These are phyloP conservation scores for Trichophyton equinum DNA, from an alignment of 2,329 filamentous ascomycete species.

Conservation along the genomic window DNA sequence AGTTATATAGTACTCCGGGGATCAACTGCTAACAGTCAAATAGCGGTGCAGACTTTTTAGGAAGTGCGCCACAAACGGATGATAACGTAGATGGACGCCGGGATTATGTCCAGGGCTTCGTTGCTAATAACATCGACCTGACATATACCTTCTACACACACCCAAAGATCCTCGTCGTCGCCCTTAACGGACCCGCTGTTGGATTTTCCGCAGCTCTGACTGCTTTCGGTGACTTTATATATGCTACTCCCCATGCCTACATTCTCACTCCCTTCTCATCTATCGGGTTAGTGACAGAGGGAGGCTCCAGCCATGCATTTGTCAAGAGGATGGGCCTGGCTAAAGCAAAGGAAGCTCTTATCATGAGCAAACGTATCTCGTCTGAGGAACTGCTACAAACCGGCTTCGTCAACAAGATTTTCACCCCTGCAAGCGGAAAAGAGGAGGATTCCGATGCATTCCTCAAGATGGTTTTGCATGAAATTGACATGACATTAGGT, in stretches of 20 bases:
- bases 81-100: conserved; percentile 34
- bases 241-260: conserved; percentile 68
- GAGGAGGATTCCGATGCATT: conserved; percentile 58
- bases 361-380: conserved; percentile 71
- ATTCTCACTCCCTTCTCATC: conserved; percentile 85
- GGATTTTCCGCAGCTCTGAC: conserved; percentile 77
- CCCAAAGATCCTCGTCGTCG: conserved; percentile 82
- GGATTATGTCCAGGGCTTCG: conserved; percentile 60
- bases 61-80: conserved; percentile 34
- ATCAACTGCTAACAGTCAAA: too few species aligned
- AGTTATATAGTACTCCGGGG: too few species aligned
- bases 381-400: conserved; percentile 59
- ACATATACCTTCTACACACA: conserved; percentile 86
- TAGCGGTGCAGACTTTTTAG: conserved; percentile 68
- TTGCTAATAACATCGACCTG: conserved; percentile 75
- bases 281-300: conserved; percentile 80
- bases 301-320: conserved; percentile 65
- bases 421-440: conserved; percentile 43
- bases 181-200: conserved; percentile 82
- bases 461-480: conserved; percentile 54
- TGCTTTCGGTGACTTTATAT: conserved; percentile 83
- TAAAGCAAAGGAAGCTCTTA: conserved; percentile 81
- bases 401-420: conserved; percentile 79
- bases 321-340: conserved; percentile 66
- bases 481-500: conserved; percentile 72